phyloP scores from a whole-genome alignment of 306 rosid genomes.

The Lablab purpureus region DNA sequence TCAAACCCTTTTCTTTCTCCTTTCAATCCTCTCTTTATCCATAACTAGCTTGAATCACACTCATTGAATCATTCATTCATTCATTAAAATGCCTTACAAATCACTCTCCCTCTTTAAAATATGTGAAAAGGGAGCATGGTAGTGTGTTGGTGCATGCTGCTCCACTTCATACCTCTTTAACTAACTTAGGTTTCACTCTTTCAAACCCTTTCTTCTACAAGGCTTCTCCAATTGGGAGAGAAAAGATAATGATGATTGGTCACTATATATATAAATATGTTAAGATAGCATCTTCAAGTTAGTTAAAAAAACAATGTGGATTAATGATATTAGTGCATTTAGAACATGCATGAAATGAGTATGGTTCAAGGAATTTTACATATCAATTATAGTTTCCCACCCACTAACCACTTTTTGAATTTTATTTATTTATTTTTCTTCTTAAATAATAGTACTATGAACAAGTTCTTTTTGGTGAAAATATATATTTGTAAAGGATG shows the following conservation, averaged over 20 bases:
- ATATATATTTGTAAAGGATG: too few relatives aligned
- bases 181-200: constrained; percentile 66
- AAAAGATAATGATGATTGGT: constrained; percentile 42
- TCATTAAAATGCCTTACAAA: constrained; percentile 47
- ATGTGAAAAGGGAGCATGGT: constrained; percentile 26
- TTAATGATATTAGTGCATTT: not conserved
- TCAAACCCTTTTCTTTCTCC: not conserved
- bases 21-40: not conserved
- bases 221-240: constrained; percentile 42
- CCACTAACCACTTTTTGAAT: not conserved
- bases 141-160: constrained; percentile 9
- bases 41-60: constrained; percentile 62
- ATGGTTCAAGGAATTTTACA: constrained; percentile 1
- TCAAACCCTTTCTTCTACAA: constrained; percentile 52
- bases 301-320: constrained; percentile 30
- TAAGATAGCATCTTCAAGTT: constrained; percentile 28
- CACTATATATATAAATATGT: constrained; percentile 18
- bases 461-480: too few relatives aligned
- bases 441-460: not conserved
- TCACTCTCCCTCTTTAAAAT: constrained; percentile 47
- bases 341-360: constrained; percentile 19
- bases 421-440: not conserved
- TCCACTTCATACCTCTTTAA: constrained; percentile 38
- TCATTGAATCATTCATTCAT: constrained; percentile 57
- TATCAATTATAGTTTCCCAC: not conserved